Conservation (phyloP, 352 stramenopile species). For the Phytophthora cactorum region DNA sequence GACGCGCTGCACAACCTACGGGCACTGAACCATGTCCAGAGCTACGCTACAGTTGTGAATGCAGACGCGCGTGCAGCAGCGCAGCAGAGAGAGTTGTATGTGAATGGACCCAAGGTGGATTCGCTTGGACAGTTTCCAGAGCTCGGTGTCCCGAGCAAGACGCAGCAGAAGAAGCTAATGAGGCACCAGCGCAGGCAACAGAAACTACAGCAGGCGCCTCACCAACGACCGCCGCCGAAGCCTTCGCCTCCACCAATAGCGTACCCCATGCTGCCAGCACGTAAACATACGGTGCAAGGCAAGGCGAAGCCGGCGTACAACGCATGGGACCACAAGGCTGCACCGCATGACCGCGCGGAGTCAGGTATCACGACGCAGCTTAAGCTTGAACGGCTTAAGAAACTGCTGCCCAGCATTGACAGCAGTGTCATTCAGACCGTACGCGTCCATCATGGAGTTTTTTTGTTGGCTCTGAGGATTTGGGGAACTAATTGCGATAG, state of each 20-base stretch:
- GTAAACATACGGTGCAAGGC: slow-evolving; percentile 10
- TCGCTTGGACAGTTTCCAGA: slow-evolving; percentile 65
- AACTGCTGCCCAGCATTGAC: slow-evolving; percentile 63
- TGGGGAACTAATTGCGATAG: slow-evolving; percentile 8
- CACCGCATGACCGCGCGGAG: slow-evolving; percentile 36
- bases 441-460: neutral
- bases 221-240: slow-evolving; percentile 38
- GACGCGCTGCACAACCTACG: slow-evolving; percentile 64
- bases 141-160: slow-evolving; percentile 37
- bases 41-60: slow-evolving; percentile 60
- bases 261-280: slow-evolving; percentile 28
- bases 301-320: slow-evolving; percentile 28
- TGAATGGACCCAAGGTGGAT: slow-evolving; percentile 45
- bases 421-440: slow-evolving; percentile 64
- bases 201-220: slow-evolving; percentile 30
- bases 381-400: slow-evolving; percentile 69
- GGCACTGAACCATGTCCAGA: slow-evolving; percentile 63
- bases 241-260: slow-evolving; percentile 31
- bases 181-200: slow-evolving; percentile 34
- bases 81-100: slow-evolving; percentile 25
- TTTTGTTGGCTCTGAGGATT: neutral
- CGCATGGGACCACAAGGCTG: slow-evolving; percentile 42
- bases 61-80: slow-evolving; percentile 29
- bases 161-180: slow-evolving; percentile 41
- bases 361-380: slow-evolving; percentile 65